These are phyloP conservation scores for Cladosporium velox DNA, from an alignment of 2,329 filamentous ascomycete genomes.

Conservation along the genomic window DNA sequence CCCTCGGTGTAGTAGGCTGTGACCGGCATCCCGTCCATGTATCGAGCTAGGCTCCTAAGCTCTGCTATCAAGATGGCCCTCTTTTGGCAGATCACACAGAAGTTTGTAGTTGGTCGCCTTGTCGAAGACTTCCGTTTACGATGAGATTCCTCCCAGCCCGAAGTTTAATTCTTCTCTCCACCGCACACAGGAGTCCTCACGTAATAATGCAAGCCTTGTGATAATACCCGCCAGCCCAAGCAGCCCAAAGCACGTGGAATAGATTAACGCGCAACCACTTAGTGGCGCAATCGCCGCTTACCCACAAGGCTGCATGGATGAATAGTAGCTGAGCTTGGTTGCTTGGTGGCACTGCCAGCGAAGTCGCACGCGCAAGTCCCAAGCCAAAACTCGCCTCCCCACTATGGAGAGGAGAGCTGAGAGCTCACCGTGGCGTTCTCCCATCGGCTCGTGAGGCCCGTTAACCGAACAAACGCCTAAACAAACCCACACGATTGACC, in stretches of 20 bases:
- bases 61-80: neutral
- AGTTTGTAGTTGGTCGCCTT: neutral
- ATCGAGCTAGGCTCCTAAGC: neutral
- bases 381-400: neutral
- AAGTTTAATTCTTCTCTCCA: neutral
- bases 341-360: neutral
- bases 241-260: neutral
- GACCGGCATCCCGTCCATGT: constrained; percentile 10
- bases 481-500: neutral
- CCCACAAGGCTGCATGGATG: constrained; percentile 9
- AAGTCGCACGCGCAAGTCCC: constrained; percentile 1
- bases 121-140: neutral
- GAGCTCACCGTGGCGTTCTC: neutral
- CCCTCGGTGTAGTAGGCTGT: constrained; percentile 18
- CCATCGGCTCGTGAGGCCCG: neutral
- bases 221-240: neutral
- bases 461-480: neutral
- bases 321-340: neutral
- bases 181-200: neutral
- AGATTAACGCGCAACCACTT: neutral
- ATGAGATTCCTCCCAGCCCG: neutral
- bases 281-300: neutral
- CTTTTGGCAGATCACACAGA: neutral
- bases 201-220: neutral
- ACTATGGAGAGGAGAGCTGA: neutral